Evolutionary conservation across 257 asterid genomes (phyloP), one percentile per base, ranked within the genome.

Genomic region (Nicotiana tomentosiformis): DNA sequence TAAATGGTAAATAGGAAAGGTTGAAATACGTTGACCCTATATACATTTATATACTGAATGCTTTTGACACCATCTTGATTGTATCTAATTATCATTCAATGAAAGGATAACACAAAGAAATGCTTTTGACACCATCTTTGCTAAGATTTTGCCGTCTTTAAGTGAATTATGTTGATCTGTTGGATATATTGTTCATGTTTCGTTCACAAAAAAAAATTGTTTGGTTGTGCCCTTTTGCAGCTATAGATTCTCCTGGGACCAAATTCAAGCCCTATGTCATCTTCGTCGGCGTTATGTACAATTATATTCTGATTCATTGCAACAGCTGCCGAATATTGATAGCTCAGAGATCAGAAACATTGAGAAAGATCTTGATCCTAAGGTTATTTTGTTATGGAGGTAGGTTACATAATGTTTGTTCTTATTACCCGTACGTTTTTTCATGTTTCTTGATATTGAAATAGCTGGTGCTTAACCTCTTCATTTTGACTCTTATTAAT

Each of bases 361-460:
- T 82, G 99, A 96, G 88, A 93, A 88, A 82, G 98, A 96, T 85
- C 98, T 96, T 51, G 97, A 94, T 89, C 95, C 96, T 69, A 96
- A 96, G 89, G 92, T 96, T 87, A 93, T 96, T 87, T 87, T 96
- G 18, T 86, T 96, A 82, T 96, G 98, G 99, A 96, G 99, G 99
- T 96, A 90, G 78, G 86, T 74, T 26, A 82, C 68, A 43, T 46
- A 65, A 67, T 77, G 78, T 33, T 80, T 83, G 33, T 66, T 37
- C 82, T 43, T 53, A 62, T 66, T 58, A 66, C 64, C 30, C 4
- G 67, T 72, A 46, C 55, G 29, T 17, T 74, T 49, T 64, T 67
- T 43, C 29, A 29, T 51, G 64, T 74, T 74, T 49, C 15, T 74
- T 49, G 80, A 74, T 51, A 51, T 51, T 74, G 43, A 32, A 14